phyloP scores from a whole-genome alignment of 2,329 filamentous ascomycete species.

The Furcasterigmium furcatum region DNA sequence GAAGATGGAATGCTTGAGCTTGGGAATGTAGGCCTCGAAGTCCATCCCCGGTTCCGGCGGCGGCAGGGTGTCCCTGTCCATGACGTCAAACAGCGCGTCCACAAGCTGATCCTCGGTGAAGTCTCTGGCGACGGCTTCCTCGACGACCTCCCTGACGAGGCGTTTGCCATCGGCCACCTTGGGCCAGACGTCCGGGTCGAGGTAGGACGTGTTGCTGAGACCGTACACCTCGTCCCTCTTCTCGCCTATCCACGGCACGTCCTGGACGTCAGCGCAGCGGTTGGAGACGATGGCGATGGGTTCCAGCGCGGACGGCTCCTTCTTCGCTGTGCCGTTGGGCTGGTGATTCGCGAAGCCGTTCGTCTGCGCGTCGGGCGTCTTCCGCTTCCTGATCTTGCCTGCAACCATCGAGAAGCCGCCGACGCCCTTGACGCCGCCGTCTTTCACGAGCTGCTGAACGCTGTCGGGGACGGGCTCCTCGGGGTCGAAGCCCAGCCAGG shows the following conservation, averaged over 20 bases:
- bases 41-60: constrained; percentile 31
- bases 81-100: constrained; percentile 47
- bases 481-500: constrained; percentile 52
- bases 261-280: constrained; percentile 45
- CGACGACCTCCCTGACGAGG: constrained; percentile 39
- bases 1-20: constrained; percentile 59
- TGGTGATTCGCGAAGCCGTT: constrained; percentile 5
- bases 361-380: constrained; percentile 11
- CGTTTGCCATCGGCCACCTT: constrained; percentile 54
- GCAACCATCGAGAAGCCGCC: constrained; percentile 67
- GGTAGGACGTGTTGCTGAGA: constrained; percentile 60
- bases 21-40: constrained; percentile 50
- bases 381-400: constrained; percentile 48
- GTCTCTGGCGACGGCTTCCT: constrained; percentile 30
- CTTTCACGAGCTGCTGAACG: constrained; percentile 48
- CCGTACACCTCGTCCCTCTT: constrained; percentile 50
- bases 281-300: constrained; percentile 62
- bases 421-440: constrained; percentile 54
- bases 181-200: constrained; percentile 53
- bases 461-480: constrained; percentile 46
- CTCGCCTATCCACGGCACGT: constrained; percentile 57
- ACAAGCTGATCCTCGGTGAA: constrained; percentile 44
- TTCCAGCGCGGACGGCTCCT: constrained; percentile 24
- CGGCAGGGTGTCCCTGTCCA: constrained; percentile 57
- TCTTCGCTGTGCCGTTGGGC: background rate